phyloP scores from a whole-genome alignment of 2,329 filamentous ascomycete genomes.

The Venturia carpophila region DNA sequence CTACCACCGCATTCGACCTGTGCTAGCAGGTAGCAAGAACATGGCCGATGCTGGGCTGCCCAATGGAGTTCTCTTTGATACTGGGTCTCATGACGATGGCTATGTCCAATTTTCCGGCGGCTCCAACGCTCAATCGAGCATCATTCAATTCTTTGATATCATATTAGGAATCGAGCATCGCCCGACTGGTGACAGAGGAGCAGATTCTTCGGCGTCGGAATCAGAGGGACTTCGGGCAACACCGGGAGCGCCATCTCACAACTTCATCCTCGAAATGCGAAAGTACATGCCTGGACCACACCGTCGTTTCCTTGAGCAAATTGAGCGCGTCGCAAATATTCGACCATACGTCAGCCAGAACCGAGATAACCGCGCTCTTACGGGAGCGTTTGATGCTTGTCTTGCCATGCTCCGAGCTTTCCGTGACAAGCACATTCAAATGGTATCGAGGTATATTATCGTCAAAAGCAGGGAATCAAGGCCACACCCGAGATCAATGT shows the following conservation, averaged over 20 bases:
- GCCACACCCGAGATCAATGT: constrained; percentile 52
- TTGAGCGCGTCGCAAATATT: constrained; percentile 75
- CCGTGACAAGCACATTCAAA: constrained; percentile 90
- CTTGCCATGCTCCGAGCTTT: constrained; percentile 70
- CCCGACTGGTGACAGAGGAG: constrained; percentile 57
- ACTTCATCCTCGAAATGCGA: constrained; percentile 96
- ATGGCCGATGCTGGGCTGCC: constrained; percentile 92
- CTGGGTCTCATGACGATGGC: constrained; percentile 55
- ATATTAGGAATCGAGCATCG: constrained; percentile 82
- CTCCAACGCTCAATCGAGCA: constrained; percentile 91
- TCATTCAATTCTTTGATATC: constrained; percentile 97
- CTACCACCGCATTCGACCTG: constrained; percentile 92
- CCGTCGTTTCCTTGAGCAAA: constrained; percentile 76
- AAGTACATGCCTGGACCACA: constrained; percentile 94
- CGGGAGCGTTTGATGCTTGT: constrained; percentile 82
- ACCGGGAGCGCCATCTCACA: constrained; percentile 55
- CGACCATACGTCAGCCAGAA: constrained; percentile 67
- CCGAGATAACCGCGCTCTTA: constrained; percentile 55
- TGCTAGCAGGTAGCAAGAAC: constrained; percentile 92
- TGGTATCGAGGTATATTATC: constrained; percentile 94
- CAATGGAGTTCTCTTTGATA: constrained; percentile 78
- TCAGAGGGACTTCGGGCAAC: constrained; percentile 31
- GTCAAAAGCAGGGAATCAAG: constrained; percentile 72
- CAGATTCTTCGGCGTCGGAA: constrained; percentile 33
- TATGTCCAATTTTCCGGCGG: constrained; percentile 87